These are phyloP conservation scores for Teratosphaeriaceae sp. DNA, from an alignment of 2,329 filamentous ascomycete genomes.

Conservation along the genomic window DNA sequence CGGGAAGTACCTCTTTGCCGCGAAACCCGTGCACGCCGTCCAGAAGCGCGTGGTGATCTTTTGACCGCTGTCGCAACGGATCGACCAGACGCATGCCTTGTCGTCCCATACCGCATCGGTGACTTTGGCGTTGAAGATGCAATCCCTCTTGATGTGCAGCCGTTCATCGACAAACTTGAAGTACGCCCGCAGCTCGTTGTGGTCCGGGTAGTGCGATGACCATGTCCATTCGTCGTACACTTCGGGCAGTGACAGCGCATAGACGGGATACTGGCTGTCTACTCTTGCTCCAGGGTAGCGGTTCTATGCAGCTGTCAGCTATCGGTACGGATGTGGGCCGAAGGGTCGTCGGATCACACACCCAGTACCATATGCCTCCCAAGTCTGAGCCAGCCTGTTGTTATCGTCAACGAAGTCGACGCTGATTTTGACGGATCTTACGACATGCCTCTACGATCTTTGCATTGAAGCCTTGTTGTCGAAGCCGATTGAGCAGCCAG, in stretches of 20 bases:
- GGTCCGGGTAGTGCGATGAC: conserved; percentile 27
- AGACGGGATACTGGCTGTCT: conserved; percentile 31
- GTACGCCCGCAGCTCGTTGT: conserved; percentile 40
- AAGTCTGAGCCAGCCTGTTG: conserved; percentile 17
- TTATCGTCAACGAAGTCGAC: too few species aligned
- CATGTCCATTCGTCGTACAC: conserved; percentile 52
- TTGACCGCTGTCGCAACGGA: conserved; percentile 48
- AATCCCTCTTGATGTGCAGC: conserved; percentile 50
- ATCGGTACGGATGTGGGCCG: too few species aligned
- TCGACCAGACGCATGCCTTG: conserved; percentile 41
- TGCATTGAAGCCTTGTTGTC: conserved; percentile 26
- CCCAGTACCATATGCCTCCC: conserved; percentile 24
- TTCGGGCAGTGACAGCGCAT: conserved; percentile 34
- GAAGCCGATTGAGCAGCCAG: conserved; percentile 36
- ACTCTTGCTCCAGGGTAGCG: conserved; percentile 37
- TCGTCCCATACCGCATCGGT: conserved; percentile 47
- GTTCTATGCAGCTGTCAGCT: too few species aligned
- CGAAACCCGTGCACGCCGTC: conserved; percentile 50
- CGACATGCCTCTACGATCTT: conserved; percentile 5
- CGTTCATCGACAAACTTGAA: conserved; percentile 55
- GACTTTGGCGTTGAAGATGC: conserved; percentile 51
- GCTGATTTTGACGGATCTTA: too few species aligned
- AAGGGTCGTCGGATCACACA: too few species aligned
- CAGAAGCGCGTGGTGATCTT: conserved; percentile 46
- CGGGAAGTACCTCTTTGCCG: conserved; percentile 56